These are phyloP conservation scores for Rhododendron vialii DNA, from an alignment of 148 eudicot genomes.

Conservation along the genomic window DNA sequence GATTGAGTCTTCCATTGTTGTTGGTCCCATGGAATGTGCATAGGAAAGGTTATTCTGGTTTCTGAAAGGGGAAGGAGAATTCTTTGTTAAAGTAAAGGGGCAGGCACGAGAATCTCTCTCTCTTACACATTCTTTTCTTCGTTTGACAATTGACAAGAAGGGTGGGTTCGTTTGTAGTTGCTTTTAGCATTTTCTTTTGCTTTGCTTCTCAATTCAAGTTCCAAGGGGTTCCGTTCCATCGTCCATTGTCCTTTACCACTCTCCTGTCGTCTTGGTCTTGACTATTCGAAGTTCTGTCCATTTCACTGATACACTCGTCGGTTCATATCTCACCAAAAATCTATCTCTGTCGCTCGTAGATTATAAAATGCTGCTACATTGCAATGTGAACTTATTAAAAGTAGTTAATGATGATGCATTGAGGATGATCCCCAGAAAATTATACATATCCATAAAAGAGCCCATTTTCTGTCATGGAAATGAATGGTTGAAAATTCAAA, in stretches of 20 bases:
- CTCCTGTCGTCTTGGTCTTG: not conserved
- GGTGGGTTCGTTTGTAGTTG: not conserved
- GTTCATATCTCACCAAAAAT: not conserved
- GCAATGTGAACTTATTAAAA: not conserved
- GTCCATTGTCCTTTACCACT: not conserved
- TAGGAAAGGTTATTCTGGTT: not conserved
- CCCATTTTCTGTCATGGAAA: too few relatives aligned
- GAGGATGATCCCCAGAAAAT: too few relatives aligned
- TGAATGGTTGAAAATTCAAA: too few relatives aligned
- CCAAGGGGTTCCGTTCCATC: not conserved
- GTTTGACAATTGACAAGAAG: not conserved
- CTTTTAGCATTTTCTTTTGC: not conserved
- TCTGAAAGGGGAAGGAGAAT: not conserved
- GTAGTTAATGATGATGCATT: too few relatives aligned
- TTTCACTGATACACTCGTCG: not conserved
- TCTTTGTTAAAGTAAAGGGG: not conserved
- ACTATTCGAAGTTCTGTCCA: not conserved
- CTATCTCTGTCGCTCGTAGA: not conserved
- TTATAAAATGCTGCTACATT: not conserved
- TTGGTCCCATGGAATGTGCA: not conserved
- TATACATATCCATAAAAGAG: too few relatives aligned
- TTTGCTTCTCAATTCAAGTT: not conserved
- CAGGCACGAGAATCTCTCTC: not conserved
- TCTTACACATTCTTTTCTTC: not conserved
- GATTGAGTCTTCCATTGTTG: conserved; percentile 11